These are phyloP conservation scores for Phytophthora vignae DNA, from an alignment of 352 stramenopile species.

Conservation along the genomic window DNA sequence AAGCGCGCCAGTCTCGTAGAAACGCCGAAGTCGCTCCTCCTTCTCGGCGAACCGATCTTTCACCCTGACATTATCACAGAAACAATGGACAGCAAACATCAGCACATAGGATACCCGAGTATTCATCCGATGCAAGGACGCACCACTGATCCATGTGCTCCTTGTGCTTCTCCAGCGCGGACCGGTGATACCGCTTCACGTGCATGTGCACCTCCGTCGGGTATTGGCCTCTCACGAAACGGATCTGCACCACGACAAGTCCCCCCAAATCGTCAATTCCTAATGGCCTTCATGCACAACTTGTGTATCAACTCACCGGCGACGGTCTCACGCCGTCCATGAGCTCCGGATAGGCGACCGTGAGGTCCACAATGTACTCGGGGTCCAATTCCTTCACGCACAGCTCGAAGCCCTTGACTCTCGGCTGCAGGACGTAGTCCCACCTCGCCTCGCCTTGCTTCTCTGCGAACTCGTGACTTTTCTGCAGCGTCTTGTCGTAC, in stretches of 20 bases:
- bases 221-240: slow-evolving; percentile 70
- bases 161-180: slow-evolving; percentile 51
- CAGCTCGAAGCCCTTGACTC: slow-evolving; percentile 73
- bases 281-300: not conserved
- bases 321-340: slow-evolving; percentile 72
- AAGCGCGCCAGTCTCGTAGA: slow-evolving; percentile 68
- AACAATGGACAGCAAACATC: not conserved
- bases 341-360: slow-evolving; percentile 81
- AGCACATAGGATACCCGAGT: not conserved
- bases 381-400: slow-evolving; percentile 73
- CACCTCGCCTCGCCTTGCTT: slow-evolving; percentile 52
- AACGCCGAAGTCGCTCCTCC: slow-evolving; percentile 67
- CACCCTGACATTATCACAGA: not conserved
- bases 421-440: slow-evolving; percentile 77
- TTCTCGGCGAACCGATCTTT: slow-evolving; percentile 70
- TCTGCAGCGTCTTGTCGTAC: slow-evolving; percentile 71
- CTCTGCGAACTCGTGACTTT: slow-evolving; percentile 67
- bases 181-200: slow-evolving; percentile 62
- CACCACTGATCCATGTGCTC: slow-evolving; percentile 63
- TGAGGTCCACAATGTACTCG: slow-evolving; percentile 78
- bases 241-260: slow-evolving; percentile 39
- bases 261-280: not conserved
- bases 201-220: slow-evolving; percentile 81
- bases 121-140: slow-evolving; percentile 3
- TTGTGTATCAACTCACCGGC: slow-evolving; percentile 40